Percentiles rank a stretch among this genome's conserved stretches.
Conservation (phyloP, 2,329 filamentous ascomycete genomes). For the Sclerotinia minor region DNA sequence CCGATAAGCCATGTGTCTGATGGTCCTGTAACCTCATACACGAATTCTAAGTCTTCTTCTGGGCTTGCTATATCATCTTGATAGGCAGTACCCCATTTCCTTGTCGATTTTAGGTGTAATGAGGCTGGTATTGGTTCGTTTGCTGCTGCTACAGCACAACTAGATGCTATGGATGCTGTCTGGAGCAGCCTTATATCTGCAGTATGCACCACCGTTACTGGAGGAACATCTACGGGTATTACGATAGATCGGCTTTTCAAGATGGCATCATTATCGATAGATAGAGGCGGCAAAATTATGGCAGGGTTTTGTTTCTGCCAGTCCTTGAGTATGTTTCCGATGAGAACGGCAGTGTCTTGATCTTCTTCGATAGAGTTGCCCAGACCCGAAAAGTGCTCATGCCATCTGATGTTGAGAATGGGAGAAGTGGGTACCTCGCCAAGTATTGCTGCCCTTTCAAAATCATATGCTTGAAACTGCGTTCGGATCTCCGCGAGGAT, state of each 20-base stretch:
- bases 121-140: constrained; percentile 67
- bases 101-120: constrained; percentile 62
- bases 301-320: constrained; percentile 35
- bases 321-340: constrained; percentile 34
- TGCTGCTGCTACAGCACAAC: constrained; percentile 50
- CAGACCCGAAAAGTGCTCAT: constrained; percentile 52
- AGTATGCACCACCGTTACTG: constrained; percentile 79
- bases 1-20: constrained; percentile 82
- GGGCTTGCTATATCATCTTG: constrained; percentile 28
- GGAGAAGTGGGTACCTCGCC: constrained; percentile 53
- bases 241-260: constrained; percentile 63
- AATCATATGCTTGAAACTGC: constrained; percentile 51
- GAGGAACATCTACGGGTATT: constrained; percentile 88
- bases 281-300: constrained; percentile 34
- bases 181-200: constrained; percentile 62
- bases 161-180: constrained; percentile 41
- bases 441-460: constrained; percentile 58
- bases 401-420: constrained; percentile 51
- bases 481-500: constrained; percentile 49
- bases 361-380: constrained; percentile 41
- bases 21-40: constrained; percentile 76
- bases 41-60: constrained; percentile 64
- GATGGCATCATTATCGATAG: constrained; percentile 34
- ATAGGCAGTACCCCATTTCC: constrained; percentile 57
- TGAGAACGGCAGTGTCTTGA: constrained; percentile 35